Percentiles rank a stretch among this genome's conserved stretches.
Conservation (phyloP, 768 basidiomycete genomes). For the Lentinus tigrinus region DNA sequence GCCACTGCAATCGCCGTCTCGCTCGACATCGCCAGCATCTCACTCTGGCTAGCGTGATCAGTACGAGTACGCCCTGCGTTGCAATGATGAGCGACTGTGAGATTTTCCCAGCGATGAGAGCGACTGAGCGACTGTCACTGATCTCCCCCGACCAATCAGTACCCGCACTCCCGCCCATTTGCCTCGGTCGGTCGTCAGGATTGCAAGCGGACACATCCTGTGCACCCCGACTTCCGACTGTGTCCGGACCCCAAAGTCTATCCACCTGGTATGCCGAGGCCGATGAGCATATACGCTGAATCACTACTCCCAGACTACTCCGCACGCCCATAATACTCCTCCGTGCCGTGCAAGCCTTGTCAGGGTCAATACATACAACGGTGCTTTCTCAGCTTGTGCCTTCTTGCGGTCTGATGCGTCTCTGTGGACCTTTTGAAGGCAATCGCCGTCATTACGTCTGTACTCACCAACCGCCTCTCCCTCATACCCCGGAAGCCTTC, state of each 20-base stretch:
- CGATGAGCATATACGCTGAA: too few relatives aligned
- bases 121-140: neutral
- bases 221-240: neutral
- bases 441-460: neutral
- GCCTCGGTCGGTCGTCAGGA: neutral
- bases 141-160: neutral
- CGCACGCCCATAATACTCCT: neutral
- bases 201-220: neutral
- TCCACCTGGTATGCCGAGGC: neutral
- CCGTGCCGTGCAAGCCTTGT: neutral
- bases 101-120: slow-evolving; percentile 15
- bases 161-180: neutral
- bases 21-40: neutral
- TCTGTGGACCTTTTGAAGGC: neutral
- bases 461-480: neutral
- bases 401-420: neutral
- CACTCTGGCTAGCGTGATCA: neutral
- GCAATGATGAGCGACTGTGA: neutral
- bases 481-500: neutral
- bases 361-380: neutral
- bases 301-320: neutral
- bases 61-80: neutral
- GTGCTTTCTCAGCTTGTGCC: neutral
- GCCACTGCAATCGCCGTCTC: neutral
- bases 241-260: neutral